Evolutionary conservation across 1,284 basidiomycete genomes (phyloP).

Genomic region (Caloboletus firmus): DNA sequence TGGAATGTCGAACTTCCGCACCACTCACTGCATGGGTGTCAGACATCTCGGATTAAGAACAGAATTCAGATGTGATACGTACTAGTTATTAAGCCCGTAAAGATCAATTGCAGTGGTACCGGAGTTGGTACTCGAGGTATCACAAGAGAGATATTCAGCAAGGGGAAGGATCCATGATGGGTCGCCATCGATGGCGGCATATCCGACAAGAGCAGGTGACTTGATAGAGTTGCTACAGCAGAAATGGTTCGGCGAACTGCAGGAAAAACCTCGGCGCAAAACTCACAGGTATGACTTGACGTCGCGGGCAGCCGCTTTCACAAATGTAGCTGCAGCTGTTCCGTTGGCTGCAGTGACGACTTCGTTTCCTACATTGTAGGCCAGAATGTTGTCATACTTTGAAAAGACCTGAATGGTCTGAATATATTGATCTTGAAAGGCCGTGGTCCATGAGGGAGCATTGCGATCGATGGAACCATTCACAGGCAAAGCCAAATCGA

Average conservation of each 20-base stretch:
- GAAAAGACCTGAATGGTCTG: slow-evolving; percentile 76
- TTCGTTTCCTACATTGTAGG: slow-evolving; percentile 89
- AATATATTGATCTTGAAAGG: slow-evolving; percentile 79
- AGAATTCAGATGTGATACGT: slow-evolving; percentile 29
- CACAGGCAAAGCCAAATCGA: slow-evolving; percentile 81
- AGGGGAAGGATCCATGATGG: slow-evolving; percentile 66
- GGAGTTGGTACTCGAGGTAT: slow-evolving; percentile 51
- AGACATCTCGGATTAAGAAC: slow-evolving; percentile 9
- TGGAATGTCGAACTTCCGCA: slow-evolving; percentile 70
- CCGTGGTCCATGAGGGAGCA: slow-evolving; percentile 79
- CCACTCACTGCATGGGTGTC: slow-evolving; percentile 58
- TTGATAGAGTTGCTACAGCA: slow-evolving; percentile 60
- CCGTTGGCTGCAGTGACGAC: slow-evolving; percentile 62
- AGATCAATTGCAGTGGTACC: slow-evolving; percentile 75
- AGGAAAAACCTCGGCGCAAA: not conserved
- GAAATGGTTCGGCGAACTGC: not conserved
- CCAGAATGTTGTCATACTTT: slow-evolving; percentile 83
- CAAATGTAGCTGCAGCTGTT: slow-evolving; percentile 72
- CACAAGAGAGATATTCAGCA: slow-evolving; percentile 83
- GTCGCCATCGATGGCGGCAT: slow-evolving; percentile 81
- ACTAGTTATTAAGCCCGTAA: slow-evolving; percentile 83
- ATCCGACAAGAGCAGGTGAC: slow-evolving; percentile 75
- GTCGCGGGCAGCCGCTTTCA: slow-evolving; percentile 91
- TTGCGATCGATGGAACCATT: slow-evolving; percentile 85
- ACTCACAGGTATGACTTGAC: slow-evolving; percentile 80